Conservation (phyloP, 1,284 basidiomycete genomes). For the Tausonia pullulans region DNA sequence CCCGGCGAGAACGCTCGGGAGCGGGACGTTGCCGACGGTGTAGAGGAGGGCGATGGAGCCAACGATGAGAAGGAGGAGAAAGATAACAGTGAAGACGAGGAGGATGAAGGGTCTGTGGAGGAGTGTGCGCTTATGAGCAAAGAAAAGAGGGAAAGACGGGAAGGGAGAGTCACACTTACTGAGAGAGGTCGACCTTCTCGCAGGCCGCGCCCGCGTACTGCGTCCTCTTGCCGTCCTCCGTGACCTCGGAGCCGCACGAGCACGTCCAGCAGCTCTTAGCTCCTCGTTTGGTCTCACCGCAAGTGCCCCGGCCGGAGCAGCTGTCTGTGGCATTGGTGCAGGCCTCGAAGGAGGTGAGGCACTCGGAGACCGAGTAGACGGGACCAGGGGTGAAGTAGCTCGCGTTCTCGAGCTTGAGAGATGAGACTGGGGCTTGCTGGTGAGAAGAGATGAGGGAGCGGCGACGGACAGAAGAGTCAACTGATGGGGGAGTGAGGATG, state of each 20-base stretch:
- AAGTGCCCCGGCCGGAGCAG: conserved; percentile 60
- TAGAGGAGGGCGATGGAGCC: conserved; percentile 57
- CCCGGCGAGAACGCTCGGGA: conserved; percentile 57
- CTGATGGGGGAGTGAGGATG: conserved; percentile 10
- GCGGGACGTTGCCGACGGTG: conserved; percentile 46
- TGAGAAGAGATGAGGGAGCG: neutral
- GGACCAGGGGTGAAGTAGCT: conserved; percentile 35
- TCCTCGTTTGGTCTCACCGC: conserved; percentile 46
- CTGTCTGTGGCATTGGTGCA: conserved; percentile 51
- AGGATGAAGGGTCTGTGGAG: conserved; percentile 54
- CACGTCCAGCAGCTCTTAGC: conserved; percentile 63
- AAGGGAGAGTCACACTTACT: conserved; percentile 39
- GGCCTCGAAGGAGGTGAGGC: conserved; percentile 44
- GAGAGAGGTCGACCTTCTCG: conserved; percentile 63
- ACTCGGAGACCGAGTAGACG: conserved; percentile 50
- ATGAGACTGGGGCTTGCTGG: neutral
- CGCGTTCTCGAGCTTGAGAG: neutral
- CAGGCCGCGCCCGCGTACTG: conserved; percentile 61
- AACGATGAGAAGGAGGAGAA: conserved; percentile 50
- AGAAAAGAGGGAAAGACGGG: neutral
- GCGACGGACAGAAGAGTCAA: neutral
- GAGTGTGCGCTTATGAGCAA: neutral
- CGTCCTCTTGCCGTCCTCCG: conserved; percentile 44
- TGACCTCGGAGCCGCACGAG: conserved; percentile 47
- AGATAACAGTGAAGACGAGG: conserved; percentile 53